These are phyloP conservation scores for Bidens hawaiensis DNA, from an alignment of 140 eudicot genomes.

Conservation along the genomic window DNA sequence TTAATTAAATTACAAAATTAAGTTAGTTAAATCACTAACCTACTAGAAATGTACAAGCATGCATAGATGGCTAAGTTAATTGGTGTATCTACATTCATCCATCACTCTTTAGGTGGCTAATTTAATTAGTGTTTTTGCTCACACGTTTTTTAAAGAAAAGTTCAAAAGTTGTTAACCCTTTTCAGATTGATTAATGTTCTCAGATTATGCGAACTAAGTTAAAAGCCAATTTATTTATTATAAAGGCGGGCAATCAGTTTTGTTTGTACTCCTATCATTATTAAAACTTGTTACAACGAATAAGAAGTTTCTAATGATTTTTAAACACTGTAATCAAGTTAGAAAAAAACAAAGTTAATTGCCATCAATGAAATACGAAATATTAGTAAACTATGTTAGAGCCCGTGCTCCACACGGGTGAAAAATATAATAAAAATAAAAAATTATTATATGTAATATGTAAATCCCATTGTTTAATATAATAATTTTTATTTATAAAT, in stretches of 20 bases:
- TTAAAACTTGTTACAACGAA: background rate
- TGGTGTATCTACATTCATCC: background rate
- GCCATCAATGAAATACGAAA: background rate
- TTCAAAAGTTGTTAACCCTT: too few species aligned
- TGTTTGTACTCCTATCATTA: background rate
- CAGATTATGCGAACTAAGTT: background rate
- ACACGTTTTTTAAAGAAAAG: background rate
- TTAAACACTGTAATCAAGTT: background rate
- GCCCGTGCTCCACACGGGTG: too few species aligned
- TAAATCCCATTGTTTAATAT: too few species aligned
- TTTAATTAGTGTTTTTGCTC: too few species aligned
- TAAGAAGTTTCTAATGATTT: conserved; percentile 1
- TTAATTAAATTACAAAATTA: too few species aligned
- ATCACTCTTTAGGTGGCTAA: background rate
- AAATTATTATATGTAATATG: too few species aligned
- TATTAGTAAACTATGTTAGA: too few species aligned
- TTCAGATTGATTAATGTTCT: too few species aligned
- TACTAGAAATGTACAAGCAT: background rate
- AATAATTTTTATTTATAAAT: too few species aligned
- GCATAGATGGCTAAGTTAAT: too few species aligned
- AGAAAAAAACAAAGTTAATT: background rate
- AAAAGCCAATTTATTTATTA: too few species aligned
- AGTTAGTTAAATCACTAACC: background rate
- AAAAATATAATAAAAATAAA: too few species aligned
- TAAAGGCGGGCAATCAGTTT: background rate